Evolutionary conservation across 495 filamentous ascomycete species (phyloP).

Genomic region (Hyaloscypha finlandica): DNA sequence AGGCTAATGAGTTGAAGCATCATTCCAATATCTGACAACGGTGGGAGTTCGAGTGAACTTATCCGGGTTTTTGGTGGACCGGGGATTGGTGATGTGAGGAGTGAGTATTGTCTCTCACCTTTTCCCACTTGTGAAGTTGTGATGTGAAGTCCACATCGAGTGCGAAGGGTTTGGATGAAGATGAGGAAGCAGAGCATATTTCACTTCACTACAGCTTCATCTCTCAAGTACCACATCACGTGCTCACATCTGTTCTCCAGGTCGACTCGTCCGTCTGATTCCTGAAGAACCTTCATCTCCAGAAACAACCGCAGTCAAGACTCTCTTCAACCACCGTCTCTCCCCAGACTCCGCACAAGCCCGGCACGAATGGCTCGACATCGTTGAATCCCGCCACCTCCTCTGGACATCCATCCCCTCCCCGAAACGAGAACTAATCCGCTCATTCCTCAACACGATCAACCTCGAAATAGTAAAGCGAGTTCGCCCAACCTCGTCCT

Average conservation of each 20-base stretch:
- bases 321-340: conserved; percentile 85
- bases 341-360: conserved; percentile 55
- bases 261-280: conserved; percentile 88
- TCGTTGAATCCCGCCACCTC: conserved; percentile 75
- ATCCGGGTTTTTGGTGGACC: conserved; percentile 93
- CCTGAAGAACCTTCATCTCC: conserved; percentile 59
- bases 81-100: conserved; percentile 88
- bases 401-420: conserved; percentile 78
- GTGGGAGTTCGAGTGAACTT: conserved; percentile 86
- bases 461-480: conserved; percentile 92
- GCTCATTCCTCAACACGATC: conserved; percentile 82
- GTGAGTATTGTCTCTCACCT: conserved; percentile 49
- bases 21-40: conserved; percentile 95
- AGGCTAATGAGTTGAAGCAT: conserved; percentile 46
- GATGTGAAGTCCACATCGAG: background rate
- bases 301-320: conserved; percentile 72
- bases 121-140: background rate
- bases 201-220: background rate
- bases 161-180: background rate
- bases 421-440: conserved; percentile 87
- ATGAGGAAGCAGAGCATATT: background rate
- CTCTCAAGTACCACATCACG: background rate
- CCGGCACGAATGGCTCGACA: conserved; percentile 78
- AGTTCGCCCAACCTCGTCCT: conserved; percentile 71
- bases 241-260: conserved; percentile 40